Evolutionary conservation across 2,329 filamentous ascomycete species (phyloP).

Genomic region (Dactylellina sp.): DNA sequence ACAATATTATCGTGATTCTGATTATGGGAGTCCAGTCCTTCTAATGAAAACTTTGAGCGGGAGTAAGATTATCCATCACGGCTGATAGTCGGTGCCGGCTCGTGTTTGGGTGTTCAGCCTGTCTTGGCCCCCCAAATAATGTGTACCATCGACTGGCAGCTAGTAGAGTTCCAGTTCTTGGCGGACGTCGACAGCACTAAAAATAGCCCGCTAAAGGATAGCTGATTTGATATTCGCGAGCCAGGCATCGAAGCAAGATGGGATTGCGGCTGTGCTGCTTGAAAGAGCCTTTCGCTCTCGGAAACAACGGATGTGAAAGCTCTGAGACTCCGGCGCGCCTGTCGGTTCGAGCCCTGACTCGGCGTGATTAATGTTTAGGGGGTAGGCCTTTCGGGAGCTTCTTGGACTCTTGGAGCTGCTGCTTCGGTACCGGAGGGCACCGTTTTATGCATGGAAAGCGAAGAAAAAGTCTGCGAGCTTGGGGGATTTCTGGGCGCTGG

Average conservation of each 20-base stretch:
- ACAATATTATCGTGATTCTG: background rate
- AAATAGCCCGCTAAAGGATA: conserved; percentile 46
- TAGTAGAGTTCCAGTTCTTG: conserved; percentile 25
- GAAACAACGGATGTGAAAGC: conserved; percentile 31
- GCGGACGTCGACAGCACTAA: conserved; percentile 53
- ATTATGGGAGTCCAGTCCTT: too few relatives aligned
- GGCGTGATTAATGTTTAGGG: background rate
- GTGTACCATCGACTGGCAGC: conserved; percentile 12
- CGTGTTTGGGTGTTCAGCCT: conserved; percentile 31
- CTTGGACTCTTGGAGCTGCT: conserved; percentile 9
- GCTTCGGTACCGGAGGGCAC: conserved; percentile 7
- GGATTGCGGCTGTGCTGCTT: conserved; percentile 51
- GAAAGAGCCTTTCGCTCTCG: conserved; percentile 10
- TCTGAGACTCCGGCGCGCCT: conserved; percentile 10
- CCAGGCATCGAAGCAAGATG: conserved; percentile 27
- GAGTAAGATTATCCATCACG: background rate
- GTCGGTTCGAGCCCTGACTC: background rate
- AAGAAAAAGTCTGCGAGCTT: conserved; percentile 6
- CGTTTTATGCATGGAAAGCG: background rate
- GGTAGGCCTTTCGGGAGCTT: background rate
- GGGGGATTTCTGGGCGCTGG: background rate
- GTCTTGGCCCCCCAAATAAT: conserved; percentile 22
- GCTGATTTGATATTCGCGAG: conserved; percentile 46
- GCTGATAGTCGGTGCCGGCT: background rate
- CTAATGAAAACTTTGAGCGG: too few relatives aligned